These are phyloP conservation scores for Penicillium sp. DNA, from an alignment of 2,329 filamentous ascomycete genomes.

Conservation along the genomic window DNA sequence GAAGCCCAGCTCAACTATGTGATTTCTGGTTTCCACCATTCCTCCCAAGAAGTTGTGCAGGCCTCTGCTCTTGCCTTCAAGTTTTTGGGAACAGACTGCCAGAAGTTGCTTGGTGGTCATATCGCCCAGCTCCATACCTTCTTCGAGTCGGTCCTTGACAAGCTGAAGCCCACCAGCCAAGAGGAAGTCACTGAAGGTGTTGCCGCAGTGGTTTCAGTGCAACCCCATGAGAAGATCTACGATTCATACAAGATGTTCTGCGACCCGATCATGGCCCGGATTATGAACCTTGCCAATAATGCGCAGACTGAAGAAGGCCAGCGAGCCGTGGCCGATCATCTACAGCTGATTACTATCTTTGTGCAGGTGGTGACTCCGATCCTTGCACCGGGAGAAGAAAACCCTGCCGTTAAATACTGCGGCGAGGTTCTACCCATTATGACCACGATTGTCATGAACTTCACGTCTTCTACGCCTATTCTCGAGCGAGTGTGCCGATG, in stretches of 20 bases:
- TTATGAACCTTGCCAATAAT: slow-evolving; percentile 83
- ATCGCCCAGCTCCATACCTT: slow-evolving; percentile 86
- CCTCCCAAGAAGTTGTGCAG: slow-evolving; percentile 84
- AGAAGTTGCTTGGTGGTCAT: slow-evolving; percentile 77
- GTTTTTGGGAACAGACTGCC: slow-evolving; percentile 96
- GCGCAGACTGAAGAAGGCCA: slow-evolving; percentile 81
- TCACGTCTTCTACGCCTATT: slow-evolving; percentile 81
- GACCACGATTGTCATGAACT: slow-evolving; percentile 81
- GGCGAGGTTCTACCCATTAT: slow-evolving; percentile 88
- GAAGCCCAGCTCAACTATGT: slow-evolving; percentile 95
- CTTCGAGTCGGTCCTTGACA: slow-evolving; percentile 85
- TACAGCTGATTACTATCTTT: slow-evolving; percentile 90
- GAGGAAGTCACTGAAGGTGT: slow-evolving; percentile 97
- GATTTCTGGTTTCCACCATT: slow-evolving; percentile 84
- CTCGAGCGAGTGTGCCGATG: slow-evolving; percentile 91
- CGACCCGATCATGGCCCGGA: slow-evolving; percentile 79
- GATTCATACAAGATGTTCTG: slow-evolving; percentile 87
- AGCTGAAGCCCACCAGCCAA: slow-evolving; percentile 79
- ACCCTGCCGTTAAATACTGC: slow-evolving; percentile 95
- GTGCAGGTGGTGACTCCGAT: slow-evolving; percentile 76
- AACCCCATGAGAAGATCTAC: slow-evolving; percentile 77
- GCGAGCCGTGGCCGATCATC: slow-evolving; percentile 85
- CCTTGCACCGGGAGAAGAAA: slow-evolving; percentile 68
- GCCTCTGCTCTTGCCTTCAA: slow-evolving; percentile 93
- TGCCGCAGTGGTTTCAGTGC: slow-evolving; percentile 83